Conservation (phyloP, 2,329 filamentous ascomycete genomes). For the Fonsecaea pugnacius region DNA sequence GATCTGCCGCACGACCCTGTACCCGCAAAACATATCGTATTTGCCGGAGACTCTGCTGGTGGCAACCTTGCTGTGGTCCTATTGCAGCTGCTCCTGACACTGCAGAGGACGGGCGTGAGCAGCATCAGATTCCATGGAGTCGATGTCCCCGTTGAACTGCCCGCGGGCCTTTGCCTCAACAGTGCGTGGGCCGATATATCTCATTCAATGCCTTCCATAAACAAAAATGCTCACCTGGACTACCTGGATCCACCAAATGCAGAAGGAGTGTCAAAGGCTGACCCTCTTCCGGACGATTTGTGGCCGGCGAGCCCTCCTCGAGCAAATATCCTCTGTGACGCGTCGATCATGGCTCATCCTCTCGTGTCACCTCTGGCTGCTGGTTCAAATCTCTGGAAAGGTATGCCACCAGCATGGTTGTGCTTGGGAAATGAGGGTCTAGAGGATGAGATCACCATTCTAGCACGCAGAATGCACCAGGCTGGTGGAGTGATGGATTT, state of each 20-base stretch:
- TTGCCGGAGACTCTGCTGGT: slow-evolving; percentile 54
- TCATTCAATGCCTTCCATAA: slow-evolving; percentile 48
- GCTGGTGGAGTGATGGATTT: slow-evolving; percentile 46
- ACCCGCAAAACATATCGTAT: slow-evolving; percentile 49
- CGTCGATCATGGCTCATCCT: slow-evolving; percentile 46
- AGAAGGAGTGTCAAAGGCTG: slow-evolving; percentile 34
- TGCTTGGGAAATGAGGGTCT: slow-evolving; percentile 49
- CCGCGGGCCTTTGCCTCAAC: slow-evolving; percentile 46
- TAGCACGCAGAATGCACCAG: slow-evolving; percentile 47
- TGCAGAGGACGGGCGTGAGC: slow-evolving; percentile 41
- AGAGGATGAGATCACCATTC: slow-evolving; percentile 47
- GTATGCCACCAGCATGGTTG: slow-evolving; percentile 49
- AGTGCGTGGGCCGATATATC: slow-evolving; percentile 52
- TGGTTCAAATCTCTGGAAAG: slow-evolving; percentile 46
- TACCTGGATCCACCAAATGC: slow-evolving; percentile 42
- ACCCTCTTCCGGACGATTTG: slow-evolving; percentile 42
- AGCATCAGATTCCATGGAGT: slow-evolving; percentile 48
- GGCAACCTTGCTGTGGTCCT: slow-evolving; percentile 49
- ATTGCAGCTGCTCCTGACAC: slow-evolving; percentile 49
- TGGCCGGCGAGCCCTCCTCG: slow-evolving; percentile 51
- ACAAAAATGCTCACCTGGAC: slow-evolving; percentile 47
- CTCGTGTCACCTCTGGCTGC: slow-evolving; percentile 48
- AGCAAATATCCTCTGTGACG: slow-evolving; percentile 49
- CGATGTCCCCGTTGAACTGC: slow-evolving; percentile 47
- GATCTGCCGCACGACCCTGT: slow-evolving; percentile 50